These are phyloP conservation scores for Zymoseptoria ardabiliae DNA, from an alignment of 2,329 filamentous ascomycete species.

Conservation along the genomic window DNA sequence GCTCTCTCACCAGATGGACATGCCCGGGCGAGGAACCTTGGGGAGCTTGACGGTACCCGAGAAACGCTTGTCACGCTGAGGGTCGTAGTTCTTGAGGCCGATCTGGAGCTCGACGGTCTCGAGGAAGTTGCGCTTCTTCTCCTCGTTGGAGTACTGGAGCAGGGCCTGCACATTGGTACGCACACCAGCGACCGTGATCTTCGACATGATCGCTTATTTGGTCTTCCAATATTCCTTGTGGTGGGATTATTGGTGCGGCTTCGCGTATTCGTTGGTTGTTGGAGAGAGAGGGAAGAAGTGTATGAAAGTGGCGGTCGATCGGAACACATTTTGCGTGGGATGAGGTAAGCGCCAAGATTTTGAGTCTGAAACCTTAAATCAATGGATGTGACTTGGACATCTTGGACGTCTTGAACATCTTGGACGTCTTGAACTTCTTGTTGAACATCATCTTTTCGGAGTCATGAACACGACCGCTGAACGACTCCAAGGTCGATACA, in stretches of 20 bases:
- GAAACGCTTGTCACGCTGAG: constrained; percentile 99
- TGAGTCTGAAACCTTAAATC: not conserved
- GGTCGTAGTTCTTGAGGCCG: constrained; percentile 95
- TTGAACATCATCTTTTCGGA: not conserved
- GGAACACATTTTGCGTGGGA: not conserved
- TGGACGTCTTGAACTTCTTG: no score
- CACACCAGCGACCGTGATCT: constrained; percentile 87
- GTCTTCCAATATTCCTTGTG: constrained; percentile 42
- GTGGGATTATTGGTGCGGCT: constrained; percentile 30
- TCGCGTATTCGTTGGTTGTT: constrained; percentile 25
- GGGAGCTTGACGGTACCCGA: constrained; percentile 96
- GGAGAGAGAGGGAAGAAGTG: constrained; percentile 7
- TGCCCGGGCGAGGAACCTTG: constrained; percentile 80
- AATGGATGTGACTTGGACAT: no score
- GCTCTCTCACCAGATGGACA: constrained; percentile 65
- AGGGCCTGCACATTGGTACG: constrained; percentile 88
- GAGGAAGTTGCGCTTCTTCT: constrained; percentile 38
- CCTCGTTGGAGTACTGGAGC: constrained; percentile 69
- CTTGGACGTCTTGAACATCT: not conserved
- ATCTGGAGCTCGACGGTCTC: constrained; percentile 66
- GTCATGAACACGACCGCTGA: not conserved
- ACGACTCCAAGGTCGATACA: not conserved
- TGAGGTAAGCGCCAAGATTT: constrained; percentile 7
- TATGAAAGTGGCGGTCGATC: constrained; percentile 3
- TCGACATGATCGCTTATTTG: constrained; percentile 57